Base-by-base conservation (phyloP, 2,329 filamentous ascomycete genomes). In the Exophiala oligosperma region DNA sequence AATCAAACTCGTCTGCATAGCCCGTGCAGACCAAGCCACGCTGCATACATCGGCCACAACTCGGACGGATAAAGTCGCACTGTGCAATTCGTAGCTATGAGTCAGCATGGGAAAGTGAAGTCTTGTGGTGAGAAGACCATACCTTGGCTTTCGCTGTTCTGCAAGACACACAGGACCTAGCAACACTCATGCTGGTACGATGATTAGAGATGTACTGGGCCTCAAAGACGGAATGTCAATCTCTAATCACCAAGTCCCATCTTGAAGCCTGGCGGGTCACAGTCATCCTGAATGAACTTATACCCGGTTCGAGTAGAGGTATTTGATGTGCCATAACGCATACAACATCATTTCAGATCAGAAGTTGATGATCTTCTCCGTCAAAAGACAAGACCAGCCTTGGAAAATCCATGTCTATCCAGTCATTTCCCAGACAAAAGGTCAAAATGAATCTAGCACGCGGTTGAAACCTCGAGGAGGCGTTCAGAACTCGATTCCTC, bases 401-500 rank as follows among this genome's bases (percentile, higher is more conserved):
- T 40, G 50, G 23, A 50, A 50, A 29, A 35, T 17, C 48, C 9
- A 17, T n/a, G 48, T 12, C 35, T 29, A 8, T 50, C 12, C 11
- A 28, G 4, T 7, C 26, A 7, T 7, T 28, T 28, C 26, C 26
- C 26, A 23, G 3, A 47, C 43, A 47, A 50, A 5, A 4, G 26
- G 35, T 12, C 48, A 11, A 28, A 28, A 28, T 28, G 26, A 28
- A 28, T 28, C 26, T 28, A 4, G 26, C 26, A 28, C 26, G 4
- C 26, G 4, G 26, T 28, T 7, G 7, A 28, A 28, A 28, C 7
- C 26, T 28, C 26, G 26, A 17, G 26, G 26, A 28, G 26, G 26
- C 4, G 26, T 7, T 4, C 51, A 84, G 68, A 17, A 17, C 17
- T 7, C 7, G 26, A 28, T 4, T 28, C 7, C 4, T 28, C 26